phyloP scores from a whole-genome alignment of 2,329 filamentous ascomycete genomes.

The Verticillium longisporum region DNA sequence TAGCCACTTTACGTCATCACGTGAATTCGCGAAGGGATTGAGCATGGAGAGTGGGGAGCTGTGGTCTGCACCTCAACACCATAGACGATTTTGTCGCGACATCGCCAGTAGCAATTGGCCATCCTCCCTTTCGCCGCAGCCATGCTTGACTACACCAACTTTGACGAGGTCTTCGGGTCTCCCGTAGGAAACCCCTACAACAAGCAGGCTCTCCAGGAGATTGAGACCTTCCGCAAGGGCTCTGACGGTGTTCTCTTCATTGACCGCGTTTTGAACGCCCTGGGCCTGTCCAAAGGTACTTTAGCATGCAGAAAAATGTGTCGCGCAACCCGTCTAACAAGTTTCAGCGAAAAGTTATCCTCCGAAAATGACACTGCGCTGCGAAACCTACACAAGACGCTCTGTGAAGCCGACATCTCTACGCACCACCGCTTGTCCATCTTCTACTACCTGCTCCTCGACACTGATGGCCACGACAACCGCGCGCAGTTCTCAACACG shows the following conservation, averaged over 20 bases:
- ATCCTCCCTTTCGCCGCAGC: background rate
- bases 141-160: conserved; percentile 61
- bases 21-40: conserved; percentile 4
- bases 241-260: conserved; percentile 70
- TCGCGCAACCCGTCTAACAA: too few species aligned
- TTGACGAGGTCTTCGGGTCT: conserved; percentile 60
- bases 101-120: background rate
- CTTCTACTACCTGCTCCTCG: conserved; percentile 76
- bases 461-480: conserved; percentile 53
- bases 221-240: conserved; percentile 58
- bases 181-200: conserved; percentile 56
- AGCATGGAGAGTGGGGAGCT: conserved; percentile 8
- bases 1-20: background rate
- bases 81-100: background rate
- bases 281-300: conserved; percentile 60
- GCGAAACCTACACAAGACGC: conserved; percentile 61
- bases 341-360: conserved; percentile 59
- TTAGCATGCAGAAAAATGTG: too few species aligned
- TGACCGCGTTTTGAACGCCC: conserved; percentile 65
- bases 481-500: conserved; percentile 41
- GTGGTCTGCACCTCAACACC: background rate
- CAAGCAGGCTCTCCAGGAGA: conserved; percentile 52
- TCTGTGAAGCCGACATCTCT: conserved; percentile 57
- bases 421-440: conserved; percentile 76
- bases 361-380: conserved; percentile 63